These are phyloP conservation scores for Suillus fuscotomentosus DNA, from an alignment of 768 basidiomycete species.

Conservation along the genomic window DNA sequence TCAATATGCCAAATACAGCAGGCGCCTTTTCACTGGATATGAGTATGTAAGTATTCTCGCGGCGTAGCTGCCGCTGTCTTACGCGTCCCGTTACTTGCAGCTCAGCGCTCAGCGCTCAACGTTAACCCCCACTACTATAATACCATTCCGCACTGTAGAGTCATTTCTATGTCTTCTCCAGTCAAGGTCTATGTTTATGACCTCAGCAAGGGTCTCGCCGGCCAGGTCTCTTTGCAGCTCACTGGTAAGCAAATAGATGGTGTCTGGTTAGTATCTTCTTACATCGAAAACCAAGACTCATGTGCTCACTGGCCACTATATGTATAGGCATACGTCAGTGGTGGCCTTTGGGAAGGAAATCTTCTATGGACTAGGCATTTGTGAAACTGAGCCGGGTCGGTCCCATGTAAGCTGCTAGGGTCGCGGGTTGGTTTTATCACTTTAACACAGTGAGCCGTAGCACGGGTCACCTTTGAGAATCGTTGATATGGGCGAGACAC, in stretches of 20 bases:
- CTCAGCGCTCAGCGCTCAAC: neutral
- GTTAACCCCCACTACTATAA: neutral
- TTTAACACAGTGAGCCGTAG: conserved; percentile 34
- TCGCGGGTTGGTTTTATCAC: neutral
- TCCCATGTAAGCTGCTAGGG: conserved; percentile 64
- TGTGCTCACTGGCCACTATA: conserved; percentile 1
- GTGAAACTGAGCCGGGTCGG: conserved; percentile 64
- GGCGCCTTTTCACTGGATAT: too few species aligned
- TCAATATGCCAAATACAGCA: neutral
- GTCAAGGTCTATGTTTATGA: conserved; percentile 92
- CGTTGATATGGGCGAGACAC: conserved; percentile 76
- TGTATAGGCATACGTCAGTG: conserved; percentile 84
- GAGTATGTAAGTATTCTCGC: too few species aligned
- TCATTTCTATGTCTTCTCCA: conserved; percentile 21
- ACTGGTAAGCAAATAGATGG: conserved; percentile 92
- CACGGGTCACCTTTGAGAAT: conserved; percentile 73
- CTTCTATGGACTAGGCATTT: conserved; percentile 90
- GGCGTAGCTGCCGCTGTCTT: neutral
- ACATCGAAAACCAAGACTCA: conserved; percentile 8
- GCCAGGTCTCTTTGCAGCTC: conserved; percentile 72
- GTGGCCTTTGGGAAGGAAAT: conserved; percentile 85
- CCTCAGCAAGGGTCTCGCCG: conserved; percentile 83
- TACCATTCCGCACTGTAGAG: neutral
- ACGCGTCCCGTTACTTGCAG: neutral
- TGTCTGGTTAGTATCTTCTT: conserved; percentile 63